Evolutionary conservation across 2,329 filamentous ascomycete species (phyloP).

Genomic region (Fusarium sacchari): DNA sequence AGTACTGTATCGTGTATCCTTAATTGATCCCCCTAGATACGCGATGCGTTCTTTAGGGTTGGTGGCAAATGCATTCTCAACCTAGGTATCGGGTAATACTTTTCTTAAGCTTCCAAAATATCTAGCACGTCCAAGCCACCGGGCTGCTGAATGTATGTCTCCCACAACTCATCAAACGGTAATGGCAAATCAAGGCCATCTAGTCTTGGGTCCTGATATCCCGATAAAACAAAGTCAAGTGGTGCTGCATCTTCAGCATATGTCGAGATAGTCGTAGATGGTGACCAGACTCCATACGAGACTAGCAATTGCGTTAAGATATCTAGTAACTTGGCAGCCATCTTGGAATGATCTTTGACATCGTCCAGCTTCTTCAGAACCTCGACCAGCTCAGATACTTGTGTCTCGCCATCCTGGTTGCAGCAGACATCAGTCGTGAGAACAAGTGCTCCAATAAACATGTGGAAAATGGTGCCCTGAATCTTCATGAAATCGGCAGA

Average conservation of each 20-base stretch:
- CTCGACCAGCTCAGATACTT: neutral
- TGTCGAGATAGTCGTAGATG: neutral
- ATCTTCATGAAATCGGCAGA: conserved; percentile 2
- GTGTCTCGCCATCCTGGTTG: neutral
- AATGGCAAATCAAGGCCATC: neutral
- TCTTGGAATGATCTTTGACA: neutral
- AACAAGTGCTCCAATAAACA: neutral
- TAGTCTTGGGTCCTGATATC: fast-evolving
- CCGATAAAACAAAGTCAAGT: neutral
- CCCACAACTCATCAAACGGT: neutral
- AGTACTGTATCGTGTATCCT: no score
- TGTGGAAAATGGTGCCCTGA: neutral
- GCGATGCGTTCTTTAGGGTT: no score
- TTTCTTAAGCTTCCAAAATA: neutral
- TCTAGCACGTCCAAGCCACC: neutral
- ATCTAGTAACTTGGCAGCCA: neutral
- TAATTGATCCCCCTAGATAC: no score
- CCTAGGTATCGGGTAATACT: no score
- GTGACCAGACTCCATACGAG: neutral
- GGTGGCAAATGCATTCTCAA: no score
- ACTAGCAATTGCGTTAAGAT: neutral
- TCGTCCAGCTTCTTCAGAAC: neutral
- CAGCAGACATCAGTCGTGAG: neutral
- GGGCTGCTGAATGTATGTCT: neutral
- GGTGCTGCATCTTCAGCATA: neutral